These are phyloP conservation scores for Agarophyton chilense DNA, from an alignment of 23 red algal species.

Conservation along the genomic window DNA sequence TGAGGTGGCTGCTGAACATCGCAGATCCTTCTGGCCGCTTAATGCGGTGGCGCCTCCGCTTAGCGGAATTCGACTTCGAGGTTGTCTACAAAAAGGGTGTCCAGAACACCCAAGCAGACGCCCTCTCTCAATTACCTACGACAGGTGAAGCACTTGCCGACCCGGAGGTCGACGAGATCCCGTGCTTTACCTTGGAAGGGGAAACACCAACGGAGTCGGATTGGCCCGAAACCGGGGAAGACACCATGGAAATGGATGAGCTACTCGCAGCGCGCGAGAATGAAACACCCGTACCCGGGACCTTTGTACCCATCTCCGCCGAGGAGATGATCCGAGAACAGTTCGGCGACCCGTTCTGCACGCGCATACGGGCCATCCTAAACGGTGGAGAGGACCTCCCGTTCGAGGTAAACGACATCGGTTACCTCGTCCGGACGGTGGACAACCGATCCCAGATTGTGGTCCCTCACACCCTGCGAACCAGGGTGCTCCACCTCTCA, in stretches of 20 bases:
- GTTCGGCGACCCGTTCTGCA: not conserved
- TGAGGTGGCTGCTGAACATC: conserved; percentile 16
- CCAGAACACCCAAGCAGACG: conserved; percentile 30
- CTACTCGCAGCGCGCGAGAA: not conserved
- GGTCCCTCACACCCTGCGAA: not conserved
- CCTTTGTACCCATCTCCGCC: not conserved
- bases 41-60: conserved; percentile 32
- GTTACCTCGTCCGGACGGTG: not conserved
- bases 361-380: not conserved
- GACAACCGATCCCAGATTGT: not conserved
- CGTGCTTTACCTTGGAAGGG: conserved; percentile 20
- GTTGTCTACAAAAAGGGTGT: conserved; percentile 2
- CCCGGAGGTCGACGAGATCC: not conserved
- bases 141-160: not conserved
- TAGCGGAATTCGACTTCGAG: conserved; percentile 10
- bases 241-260: too few relatives aligned
- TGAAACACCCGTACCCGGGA: not conserved
- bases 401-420: conserved; percentile 9
- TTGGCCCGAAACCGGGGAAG: not conserved
- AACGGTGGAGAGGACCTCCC: conserved; percentile 21
- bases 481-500: not conserved
- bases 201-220: not conserved
- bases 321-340: conserved; percentile 15
- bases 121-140: not conserved
- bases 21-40: conserved; percentile 22